Evolutionary conservation across 495 filamentous ascomycete species (phyloP).

Genomic region (Cryomyces minteri): DNA sequence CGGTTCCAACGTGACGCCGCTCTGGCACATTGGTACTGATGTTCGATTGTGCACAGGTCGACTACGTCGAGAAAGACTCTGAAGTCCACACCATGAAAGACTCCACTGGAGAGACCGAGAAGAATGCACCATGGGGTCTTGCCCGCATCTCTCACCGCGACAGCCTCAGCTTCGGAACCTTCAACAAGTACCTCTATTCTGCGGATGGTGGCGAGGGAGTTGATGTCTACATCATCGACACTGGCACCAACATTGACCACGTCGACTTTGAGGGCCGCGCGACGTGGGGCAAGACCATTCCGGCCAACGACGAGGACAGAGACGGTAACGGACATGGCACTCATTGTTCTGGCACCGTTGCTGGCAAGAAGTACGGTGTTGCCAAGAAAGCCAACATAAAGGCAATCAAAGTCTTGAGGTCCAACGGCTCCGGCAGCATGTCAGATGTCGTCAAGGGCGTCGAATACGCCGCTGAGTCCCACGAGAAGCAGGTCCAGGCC

Average conservation of each 20-base stretch:
- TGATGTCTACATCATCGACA: conserved; percentile 98
- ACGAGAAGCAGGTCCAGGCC: conserved; percentile 50
- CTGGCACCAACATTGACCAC: conserved; percentile 82
- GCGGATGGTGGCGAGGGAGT: conserved; percentile 90
- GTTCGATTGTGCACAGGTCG: conserved; percentile 41
- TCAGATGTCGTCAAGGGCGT: conserved; percentile 97
- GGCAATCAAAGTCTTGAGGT: conserved; percentile 94
- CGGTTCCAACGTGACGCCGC: too few species aligned
- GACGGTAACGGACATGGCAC: conserved; percentile 99
- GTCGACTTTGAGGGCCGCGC: conserved; percentile 96
- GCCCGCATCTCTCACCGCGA: conserved; percentile 94
- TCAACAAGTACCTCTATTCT: conserved; percentile 95
- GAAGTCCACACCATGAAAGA: conserved; percentile 62
- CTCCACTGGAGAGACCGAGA: conserved; percentile 41
- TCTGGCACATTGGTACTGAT: too few species aligned
- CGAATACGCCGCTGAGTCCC: conserved; percentile 74
- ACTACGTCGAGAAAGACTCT: conserved; percentile 89
- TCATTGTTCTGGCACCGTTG: conserved; percentile 96
- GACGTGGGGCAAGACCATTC: conserved; percentile 92
- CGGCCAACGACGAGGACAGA: conserved; percentile 57
- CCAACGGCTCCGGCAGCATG: conserved; percentile 97
- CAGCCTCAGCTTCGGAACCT: conserved; percentile 67
- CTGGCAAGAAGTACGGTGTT: conserved; percentile 96
- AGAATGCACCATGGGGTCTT: conserved; percentile 91
- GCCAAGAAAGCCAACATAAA: conserved; percentile 96